phyloP scores from a whole-genome alignment of 345 rosid genomes.

The Cardamine occulta region DNA sequence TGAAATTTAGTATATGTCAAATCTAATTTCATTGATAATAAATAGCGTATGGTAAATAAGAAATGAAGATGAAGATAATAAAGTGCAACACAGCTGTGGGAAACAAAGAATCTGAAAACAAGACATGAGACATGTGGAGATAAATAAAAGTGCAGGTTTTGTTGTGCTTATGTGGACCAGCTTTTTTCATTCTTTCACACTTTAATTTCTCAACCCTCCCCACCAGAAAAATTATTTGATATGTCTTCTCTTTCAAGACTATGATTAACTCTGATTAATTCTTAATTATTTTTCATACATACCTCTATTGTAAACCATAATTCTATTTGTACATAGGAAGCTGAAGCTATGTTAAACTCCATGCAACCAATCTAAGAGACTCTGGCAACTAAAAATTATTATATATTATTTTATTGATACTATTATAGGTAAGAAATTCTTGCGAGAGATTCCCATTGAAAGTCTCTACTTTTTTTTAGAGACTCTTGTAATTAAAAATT shows the following conservation, averaged over 20 bases:
- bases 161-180: constrained; percentile 43
- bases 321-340: constrained; percentile 1
- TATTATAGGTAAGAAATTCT: too few species aligned
- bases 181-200: constrained; percentile 34
- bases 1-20: neutral
- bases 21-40: neutral
- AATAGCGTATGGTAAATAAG: constrained; percentile 11
- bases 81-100: constrained; percentile 40
- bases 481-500: too few species aligned
- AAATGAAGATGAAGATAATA: constrained; percentile 10
- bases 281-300: neutral
- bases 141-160: constrained; percentile 30
- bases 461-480: too few species aligned
- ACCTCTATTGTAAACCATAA: constrained; percentile 13
- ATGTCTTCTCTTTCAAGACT: constrained; percentile 27
- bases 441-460: too few species aligned
- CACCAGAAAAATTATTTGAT: constrained; percentile 33
- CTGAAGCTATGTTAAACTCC: neutral
- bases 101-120: constrained; percentile 31
- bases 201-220: constrained; percentile 28
- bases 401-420: too few species aligned
- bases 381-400: too few species aligned
- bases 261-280: constrained; percentile 1
- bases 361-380: constrained; percentile 16
- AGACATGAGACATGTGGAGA: constrained; percentile 43